Conservation (phyloP, 495 filamentous ascomycete species). For the Apodospora peruviana region DNA sequence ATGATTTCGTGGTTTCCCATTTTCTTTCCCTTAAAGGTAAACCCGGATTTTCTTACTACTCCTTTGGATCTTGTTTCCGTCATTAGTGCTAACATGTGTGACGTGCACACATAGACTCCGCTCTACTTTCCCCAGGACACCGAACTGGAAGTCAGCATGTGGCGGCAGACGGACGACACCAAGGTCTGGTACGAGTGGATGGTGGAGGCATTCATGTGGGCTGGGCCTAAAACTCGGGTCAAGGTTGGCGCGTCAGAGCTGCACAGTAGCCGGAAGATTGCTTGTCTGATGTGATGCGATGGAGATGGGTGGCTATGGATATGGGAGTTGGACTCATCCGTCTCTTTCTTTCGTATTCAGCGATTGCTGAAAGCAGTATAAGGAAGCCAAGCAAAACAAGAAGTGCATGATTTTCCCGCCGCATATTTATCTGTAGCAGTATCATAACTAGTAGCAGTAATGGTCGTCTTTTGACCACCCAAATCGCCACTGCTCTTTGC, state of each 20-base stretch:
- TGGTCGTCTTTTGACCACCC: too few relatives aligned
- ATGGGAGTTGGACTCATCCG: too few relatives aligned
- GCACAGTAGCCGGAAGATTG: constrained; percentile 84
- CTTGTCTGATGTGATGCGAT: constrained; percentile 87
- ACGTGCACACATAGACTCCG: constrained; percentile 55
- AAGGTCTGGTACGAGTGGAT: constrained; percentile 99
- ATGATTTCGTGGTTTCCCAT: constrained; percentile 99
- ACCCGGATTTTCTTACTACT: not conserved
- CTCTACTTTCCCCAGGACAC: constrained; percentile 80
- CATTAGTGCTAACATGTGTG: constrained; percentile 14
- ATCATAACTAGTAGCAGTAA: too few relatives aligned
- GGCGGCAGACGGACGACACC: constrained; percentile 86
- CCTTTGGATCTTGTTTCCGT: not conserved
- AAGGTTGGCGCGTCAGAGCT: constrained; percentile 77
- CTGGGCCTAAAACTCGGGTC: constrained; percentile 56
- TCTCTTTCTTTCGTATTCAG: too few relatives aligned
- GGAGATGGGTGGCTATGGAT: too few relatives aligned
- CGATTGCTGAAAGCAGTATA: too few relatives aligned
- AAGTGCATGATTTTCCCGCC: too few relatives aligned
- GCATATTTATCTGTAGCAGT: too few relatives aligned
- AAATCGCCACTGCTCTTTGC: too few relatives aligned
- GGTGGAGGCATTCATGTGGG: constrained; percentile 70
- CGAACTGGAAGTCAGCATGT: constrained; percentile 86
- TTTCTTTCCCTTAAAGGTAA: constrained; percentile 92
- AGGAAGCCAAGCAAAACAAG: too few relatives aligned